These are phyloP conservation scores for Plasmodium sp. DNA, from an alignment of 169 alveolate genomes.

Conservation along the genomic window DNA sequence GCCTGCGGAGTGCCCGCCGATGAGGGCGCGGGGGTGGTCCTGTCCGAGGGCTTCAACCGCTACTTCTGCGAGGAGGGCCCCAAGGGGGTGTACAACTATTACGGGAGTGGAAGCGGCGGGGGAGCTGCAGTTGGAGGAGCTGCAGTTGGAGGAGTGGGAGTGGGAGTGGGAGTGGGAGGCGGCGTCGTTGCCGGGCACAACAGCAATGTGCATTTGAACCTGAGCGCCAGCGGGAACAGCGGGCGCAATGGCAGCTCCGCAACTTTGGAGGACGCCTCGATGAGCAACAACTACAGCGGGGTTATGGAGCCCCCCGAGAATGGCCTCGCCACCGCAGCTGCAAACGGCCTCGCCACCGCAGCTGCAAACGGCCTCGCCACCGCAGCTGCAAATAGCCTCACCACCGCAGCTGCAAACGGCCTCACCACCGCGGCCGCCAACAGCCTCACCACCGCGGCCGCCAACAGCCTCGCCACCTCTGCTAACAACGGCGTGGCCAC, in stretches of 20 bases:
- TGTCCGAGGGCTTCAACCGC: slow-evolving; percentile 2
- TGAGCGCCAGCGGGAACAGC: not conserved
- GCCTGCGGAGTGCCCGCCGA: not conserved
- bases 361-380: too few species aligned
- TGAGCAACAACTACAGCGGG: not conserved
- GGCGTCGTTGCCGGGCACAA: not conserved
- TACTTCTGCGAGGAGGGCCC: not conserved
- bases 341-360: too few species aligned
- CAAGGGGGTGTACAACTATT: not conserved
- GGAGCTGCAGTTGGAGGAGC: not conserved
- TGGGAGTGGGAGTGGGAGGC: not conserved
- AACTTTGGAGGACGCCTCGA: not conserved
- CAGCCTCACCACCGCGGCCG: too few species aligned
- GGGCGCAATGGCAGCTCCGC: not conserved
- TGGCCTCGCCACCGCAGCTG: not conserved
- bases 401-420: too few species aligned
- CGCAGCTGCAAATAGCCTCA: too few species aligned
- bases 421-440: too few species aligned
- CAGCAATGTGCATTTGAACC: not conserved
- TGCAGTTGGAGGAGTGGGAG: not conserved
- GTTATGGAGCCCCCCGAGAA: not conserved
- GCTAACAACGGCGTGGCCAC: too few species aligned
- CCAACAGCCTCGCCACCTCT: too few species aligned
- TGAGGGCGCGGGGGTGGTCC: not conserved
- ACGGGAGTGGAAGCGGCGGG: not conserved